Conservation (phyloP, 1,284 basidiomycete species). For the Peniophora sp. region DNA sequence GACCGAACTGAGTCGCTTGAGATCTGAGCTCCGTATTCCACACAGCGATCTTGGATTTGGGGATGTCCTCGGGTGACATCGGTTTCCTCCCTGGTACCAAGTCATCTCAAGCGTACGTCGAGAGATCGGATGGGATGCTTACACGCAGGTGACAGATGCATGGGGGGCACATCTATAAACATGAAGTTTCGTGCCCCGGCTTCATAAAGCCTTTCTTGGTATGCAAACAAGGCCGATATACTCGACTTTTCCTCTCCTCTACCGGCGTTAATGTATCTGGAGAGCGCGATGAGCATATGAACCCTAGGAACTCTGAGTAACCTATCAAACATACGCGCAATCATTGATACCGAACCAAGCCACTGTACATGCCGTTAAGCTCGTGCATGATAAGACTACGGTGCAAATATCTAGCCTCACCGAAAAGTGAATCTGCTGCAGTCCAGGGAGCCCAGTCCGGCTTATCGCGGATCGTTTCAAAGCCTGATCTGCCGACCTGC, state of each 20-base stretch:
- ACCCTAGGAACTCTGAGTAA: neutral
- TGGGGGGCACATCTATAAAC: slow-evolving; percentile 55
- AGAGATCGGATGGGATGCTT: too few relatives aligned
- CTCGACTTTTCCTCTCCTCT: neutral
- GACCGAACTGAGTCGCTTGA: slow-evolving; percentile 26
- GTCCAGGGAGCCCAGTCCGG: slow-evolving; percentile 20
- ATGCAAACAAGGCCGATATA: slow-evolving; percentile 25
- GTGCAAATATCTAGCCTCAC: slow-evolving; percentile 12
- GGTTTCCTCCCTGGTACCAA: too few relatives aligned
- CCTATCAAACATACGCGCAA: slow-evolving; percentile 34
- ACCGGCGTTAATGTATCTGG: slow-evolving; percentile 1
- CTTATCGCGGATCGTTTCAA: slow-evolving; percentile 14
- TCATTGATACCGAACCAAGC: slow-evolving; percentile 65
- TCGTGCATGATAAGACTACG: neutral
- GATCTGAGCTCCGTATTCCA: slow-evolving; percentile 39
- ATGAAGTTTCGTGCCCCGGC: slow-evolving; percentile 54
- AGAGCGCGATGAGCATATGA: neutral
- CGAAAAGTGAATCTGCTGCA: slow-evolving; percentile 20
- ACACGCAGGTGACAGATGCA: slow-evolving; percentile 41
- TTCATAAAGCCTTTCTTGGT: slow-evolving; percentile 40
- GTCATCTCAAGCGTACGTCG: too few relatives aligned
- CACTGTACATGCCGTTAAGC: slow-evolving; percentile 24
- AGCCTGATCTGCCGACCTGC: slow-evolving; percentile 13
- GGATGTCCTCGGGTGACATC: too few relatives aligned
- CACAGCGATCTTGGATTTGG: neutral